phyloP scores from a whole-genome alignment of 345 rosid species.

The Balakata baccata region DNA sequence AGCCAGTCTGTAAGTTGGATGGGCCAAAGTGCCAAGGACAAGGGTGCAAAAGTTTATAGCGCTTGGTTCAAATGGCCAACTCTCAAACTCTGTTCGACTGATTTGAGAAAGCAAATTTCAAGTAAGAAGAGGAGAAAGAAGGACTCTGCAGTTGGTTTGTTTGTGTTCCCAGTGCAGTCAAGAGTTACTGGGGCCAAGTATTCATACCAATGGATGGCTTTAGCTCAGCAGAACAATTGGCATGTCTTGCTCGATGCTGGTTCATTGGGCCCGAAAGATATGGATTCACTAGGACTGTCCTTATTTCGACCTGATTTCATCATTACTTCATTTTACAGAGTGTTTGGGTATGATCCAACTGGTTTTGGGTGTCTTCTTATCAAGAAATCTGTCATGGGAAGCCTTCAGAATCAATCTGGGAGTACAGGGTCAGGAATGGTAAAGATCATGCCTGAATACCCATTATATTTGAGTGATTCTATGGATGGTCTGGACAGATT shows the following conservation, averaged over 20 bases:
- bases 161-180: constrained; percentile 97
- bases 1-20: constrained; percentile 97
- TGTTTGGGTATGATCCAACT: constrained; percentile 93
- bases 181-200: constrained; percentile 96
- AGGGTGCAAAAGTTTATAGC: constrained; percentile 82
- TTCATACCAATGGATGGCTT: constrained; percentile 99
- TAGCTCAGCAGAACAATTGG: constrained; percentile 98
- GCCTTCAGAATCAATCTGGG: constrained; percentile 90
- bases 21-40: constrained; percentile 92
- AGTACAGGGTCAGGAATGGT: constrained; percentile 93
- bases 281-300: constrained; percentile 97
- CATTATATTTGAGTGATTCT: constrained; percentile 87
- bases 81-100: constrained; percentile 88
- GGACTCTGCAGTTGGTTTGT: constrained; percentile 81
- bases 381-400: constrained; percentile 93
- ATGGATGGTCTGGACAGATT: constrained; percentile 73
- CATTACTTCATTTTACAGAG: constrained; percentile 91
- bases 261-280: constrained; percentile 95
- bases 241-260: constrained; percentile 99
- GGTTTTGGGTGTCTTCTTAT: constrained; percentile 98
- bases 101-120: constrained; percentile 81
- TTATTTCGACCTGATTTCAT: constrained; percentile 96
- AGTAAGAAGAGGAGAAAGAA: constrained; percentile 86
- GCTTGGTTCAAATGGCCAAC: constrained; percentile 99
- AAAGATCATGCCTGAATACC: constrained; percentile 92